Percentiles rank a stretch among this genome's conserved stretches.
These are phyloP conservation scores for Isabelozyma rhagii DNA, from an alignment of 805 yeast genomes.

Conservation along the genomic window DNA sequence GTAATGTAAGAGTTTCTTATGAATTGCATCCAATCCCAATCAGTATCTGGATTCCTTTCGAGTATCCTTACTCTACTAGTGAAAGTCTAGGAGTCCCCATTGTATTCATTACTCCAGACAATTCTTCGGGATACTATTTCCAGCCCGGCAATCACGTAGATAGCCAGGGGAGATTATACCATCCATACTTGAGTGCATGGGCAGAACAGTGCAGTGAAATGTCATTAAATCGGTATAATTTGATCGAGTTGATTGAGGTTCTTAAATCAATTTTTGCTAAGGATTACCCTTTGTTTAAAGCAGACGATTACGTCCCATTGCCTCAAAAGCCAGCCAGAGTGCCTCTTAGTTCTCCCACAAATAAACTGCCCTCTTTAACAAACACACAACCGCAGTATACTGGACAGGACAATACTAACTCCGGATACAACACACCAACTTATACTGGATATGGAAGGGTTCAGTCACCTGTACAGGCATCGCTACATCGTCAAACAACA, in stretches of 20 bases:
- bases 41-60: slow-evolving; percentile 72
- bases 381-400: background rate
- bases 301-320: slow-evolving; percentile 10
- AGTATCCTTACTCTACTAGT: slow-evolving; percentile 50
- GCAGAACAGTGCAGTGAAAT: slow-evolving; percentile 10
- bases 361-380: too few relatives aligned
- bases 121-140: slow-evolving; percentile 35
- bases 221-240: slow-evolving; percentile 14
- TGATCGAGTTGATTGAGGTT: slow-evolving; percentile 28
- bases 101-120: slow-evolving; percentile 59
- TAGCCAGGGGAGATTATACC: slow-evolving; percentile 66
- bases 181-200: slow-evolving; percentile 70
- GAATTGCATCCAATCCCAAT: slow-evolving; percentile 40
- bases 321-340: slow-evolving; percentile 20
- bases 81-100: slow-evolving; percentile 49
- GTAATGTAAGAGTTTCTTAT: slow-evolving; percentile 42
- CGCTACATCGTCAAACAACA: slow-evolving; percentile 9
- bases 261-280: slow-evolving; percentile 33
- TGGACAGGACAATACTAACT: background rate
- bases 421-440: background rate
- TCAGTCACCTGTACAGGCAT: slow-evolving; percentile 8
- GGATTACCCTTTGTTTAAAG: slow-evolving; percentile 40
- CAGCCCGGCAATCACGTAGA: slow-evolving; percentile 67
- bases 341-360: background rate
- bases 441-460: slow-evolving; percentile 1